Evolutionary conservation across 2,329 filamentous ascomycete genomes (phyloP).

Genomic region (Penicillium sp.): DNA sequence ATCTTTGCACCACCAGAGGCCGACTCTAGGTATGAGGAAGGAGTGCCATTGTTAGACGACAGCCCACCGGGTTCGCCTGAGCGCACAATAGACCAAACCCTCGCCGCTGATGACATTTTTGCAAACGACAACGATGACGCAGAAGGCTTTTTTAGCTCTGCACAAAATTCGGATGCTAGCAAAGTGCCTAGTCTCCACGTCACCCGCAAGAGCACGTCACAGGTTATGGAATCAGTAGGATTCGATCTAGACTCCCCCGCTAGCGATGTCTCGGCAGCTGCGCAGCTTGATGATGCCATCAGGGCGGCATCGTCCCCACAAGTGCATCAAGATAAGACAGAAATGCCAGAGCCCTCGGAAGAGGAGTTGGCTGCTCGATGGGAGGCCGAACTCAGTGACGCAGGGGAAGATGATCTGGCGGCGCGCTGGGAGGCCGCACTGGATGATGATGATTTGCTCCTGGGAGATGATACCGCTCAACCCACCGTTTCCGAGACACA

Average conservation of each 20-base stretch:
- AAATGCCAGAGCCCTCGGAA: conserved; percentile 30
- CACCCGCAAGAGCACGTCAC: conserved; percentile 34
- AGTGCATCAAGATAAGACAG: conserved; percentile 15
- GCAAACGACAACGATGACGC: conserved; percentile 39
- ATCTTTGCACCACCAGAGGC: conserved; percentile 40
- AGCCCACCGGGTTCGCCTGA: conserved; percentile 25
- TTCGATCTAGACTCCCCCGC: conserved; percentile 29
- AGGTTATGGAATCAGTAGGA: conserved; percentile 39
- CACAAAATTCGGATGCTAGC: conserved; percentile 15
- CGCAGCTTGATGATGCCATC: conserved; percentile 26
- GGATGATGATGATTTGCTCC: conserved; percentile 77
- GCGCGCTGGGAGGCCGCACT: conserved; percentile 59
- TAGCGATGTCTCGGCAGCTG: conserved; percentile 31
- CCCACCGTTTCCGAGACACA: conserved; percentile 17
- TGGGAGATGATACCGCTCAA: conserved; percentile 57
- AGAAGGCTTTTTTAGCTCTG: conserved; percentile 37
- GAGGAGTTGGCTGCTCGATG: conserved; percentile 76
- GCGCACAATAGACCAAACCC: conserved; percentile 27
- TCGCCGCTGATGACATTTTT: conserved; percentile 35
- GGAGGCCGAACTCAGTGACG: conserved; percentile 73
- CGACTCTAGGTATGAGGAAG: conserved; percentile 67
- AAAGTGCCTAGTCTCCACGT: conserved; percentile 35
- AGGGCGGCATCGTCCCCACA: conserved; percentile 19
- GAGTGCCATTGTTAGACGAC: conserved; percentile 59
- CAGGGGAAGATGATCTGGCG: conserved; percentile 63